phyloP scores from a whole-genome alignment of 345 rosid genomes.

The Nasturtium officinale region DNA sequence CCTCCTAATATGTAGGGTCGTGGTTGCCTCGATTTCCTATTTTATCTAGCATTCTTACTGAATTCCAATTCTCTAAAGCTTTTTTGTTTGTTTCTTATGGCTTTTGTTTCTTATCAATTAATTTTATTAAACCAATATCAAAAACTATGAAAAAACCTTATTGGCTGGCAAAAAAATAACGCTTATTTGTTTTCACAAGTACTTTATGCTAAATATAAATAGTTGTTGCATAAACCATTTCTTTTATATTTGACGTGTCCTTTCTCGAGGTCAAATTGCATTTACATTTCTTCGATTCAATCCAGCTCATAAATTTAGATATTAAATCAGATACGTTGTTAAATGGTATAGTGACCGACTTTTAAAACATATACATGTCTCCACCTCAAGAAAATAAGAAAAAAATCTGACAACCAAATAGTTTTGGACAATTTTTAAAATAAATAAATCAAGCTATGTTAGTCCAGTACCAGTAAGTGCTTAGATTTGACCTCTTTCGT shows the following conservation, averaged over 20 bases:
- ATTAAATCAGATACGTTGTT: neutral
- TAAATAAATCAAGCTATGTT: neutral
- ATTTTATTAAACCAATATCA: neutral
- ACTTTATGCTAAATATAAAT: neutral
- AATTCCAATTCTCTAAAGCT: no score
- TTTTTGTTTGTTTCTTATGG: no score
- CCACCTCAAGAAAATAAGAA: neutral
- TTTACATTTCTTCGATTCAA: neutral
- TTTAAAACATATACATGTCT: neutral
- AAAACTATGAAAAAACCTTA: no score
- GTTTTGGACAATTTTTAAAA: neutral
- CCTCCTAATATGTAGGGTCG: no score
- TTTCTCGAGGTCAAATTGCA: conserved; percentile 7
- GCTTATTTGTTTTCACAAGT: neutral
- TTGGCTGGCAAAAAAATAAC: no score
- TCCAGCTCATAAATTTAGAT: neutral
- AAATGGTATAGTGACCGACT: neutral
- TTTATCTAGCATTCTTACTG: no score
- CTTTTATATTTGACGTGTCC: conserved; percentile 1
- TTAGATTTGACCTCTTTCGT: neutral
- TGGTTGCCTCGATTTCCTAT: no score
- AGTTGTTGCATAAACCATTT: neutral
- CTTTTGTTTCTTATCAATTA: neutral
- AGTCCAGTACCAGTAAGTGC: neutral
- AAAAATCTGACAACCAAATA: neutral